A percentile compares a stretch with the other conserved stretches of the same genome.
Conservation (phyloP, 805 yeast genomes). For the Pichia pseudocactophila region DNA sequence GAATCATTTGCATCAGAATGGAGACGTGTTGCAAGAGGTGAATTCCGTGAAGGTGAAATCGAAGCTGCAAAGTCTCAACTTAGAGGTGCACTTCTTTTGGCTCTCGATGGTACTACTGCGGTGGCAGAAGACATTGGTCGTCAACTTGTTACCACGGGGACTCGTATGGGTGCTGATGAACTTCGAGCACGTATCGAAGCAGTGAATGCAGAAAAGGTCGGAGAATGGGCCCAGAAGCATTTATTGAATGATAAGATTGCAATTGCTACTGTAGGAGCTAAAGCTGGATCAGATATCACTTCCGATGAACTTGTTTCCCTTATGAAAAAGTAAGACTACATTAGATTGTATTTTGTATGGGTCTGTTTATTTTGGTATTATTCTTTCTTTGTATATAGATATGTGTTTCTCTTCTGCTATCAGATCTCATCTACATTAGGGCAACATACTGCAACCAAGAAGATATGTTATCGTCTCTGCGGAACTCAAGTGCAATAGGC, state of each 20-base stretch:
- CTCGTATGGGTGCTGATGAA: conserved; percentile 62
- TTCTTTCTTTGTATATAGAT: too few species aligned
- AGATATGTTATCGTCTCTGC: too few species aligned
- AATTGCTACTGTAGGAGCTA: conserved; percentile 4
- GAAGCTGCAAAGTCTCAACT: conserved; percentile 91
- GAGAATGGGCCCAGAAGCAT: conserved; percentile 50
- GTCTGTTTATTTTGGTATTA: too few species aligned
- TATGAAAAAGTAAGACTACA: too few species aligned
- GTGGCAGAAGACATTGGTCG: conserved; percentile 97
- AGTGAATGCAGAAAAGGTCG: conserved; percentile 71
- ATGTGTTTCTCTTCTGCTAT: too few species aligned
- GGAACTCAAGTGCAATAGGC: too few species aligned
- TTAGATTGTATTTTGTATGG: too few species aligned
- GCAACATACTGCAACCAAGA: too few species aligned
- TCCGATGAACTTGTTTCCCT: too few species aligned
- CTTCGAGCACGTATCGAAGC: conserved; percentile 67
- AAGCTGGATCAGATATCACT: neutral
- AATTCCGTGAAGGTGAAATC: conserved; percentile 73
- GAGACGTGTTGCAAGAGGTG: conserved; percentile 76
- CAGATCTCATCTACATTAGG: too few species aligned
- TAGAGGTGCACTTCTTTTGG: conserved; percentile 81
- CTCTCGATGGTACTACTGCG: conserved; percentile 91
- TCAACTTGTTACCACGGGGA: conserved; percentile 92
- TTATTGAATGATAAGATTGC: neutral
- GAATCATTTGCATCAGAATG: conserved; percentile 79